Evolutionary conservation across 176 grass and related monocot genomes (phyloP), one percentile per base, ranked within the genome.

Genomic region (Hsuehochloa calcarea): DNA sequence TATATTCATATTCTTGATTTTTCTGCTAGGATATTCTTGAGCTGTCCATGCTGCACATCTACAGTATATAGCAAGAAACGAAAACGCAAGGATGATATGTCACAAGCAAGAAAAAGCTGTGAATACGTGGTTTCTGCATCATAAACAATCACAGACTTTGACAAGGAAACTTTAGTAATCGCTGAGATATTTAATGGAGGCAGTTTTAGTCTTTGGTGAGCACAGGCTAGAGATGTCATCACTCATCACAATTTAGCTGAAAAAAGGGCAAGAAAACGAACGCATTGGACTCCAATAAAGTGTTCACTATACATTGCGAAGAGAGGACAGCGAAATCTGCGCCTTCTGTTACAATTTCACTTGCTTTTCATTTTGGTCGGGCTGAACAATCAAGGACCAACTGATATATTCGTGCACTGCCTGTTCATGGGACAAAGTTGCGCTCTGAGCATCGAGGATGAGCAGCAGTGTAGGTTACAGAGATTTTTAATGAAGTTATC

Each of bases 321-420:
- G 74, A 68, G 5, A 51, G 8, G 31, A 49, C 10, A 17, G 17
- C 16, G 43, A 51, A 51, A 80, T 68, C 29, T 58, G 38, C 34
- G 17, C 60, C 37, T 78, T 15, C n/a, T 8, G 10, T 5, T 67
- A 55, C 47, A 68, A n/a, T 44, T 35, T 10, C 29, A 3, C 5
- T 20, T 70, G 54, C 29, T 61, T 35, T 20, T 50, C n/a, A 41
- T 50, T 60, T 65, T 0, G 67, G 41, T 63, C 52, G 62, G 75
- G 26, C 14, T 80, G 84, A 86, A 86, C 16, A 78, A 49, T 22
- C 8, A 26, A 86, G 44, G 19, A n/a, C 7, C 34, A 69, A 55
- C 14, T 54, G 0, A 5, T 4, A 50, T 69, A 47, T 68, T 34
- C 49, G 44, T 71, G 44, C 31, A 43, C n/a, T 22, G 15, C 15